Conservation (phyloP, 306 rosid genomes). For the Lablab purpureus region DNA sequence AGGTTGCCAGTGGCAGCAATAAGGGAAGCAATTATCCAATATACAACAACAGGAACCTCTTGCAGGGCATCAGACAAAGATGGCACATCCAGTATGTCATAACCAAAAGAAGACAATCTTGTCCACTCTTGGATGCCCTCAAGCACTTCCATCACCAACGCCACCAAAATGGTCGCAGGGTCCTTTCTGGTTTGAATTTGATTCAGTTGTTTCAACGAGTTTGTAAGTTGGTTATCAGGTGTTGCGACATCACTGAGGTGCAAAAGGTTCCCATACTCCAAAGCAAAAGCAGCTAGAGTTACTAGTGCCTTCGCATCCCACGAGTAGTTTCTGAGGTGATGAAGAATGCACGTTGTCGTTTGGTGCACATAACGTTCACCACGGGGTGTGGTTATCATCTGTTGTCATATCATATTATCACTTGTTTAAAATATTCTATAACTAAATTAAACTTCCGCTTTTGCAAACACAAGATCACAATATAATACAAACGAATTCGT, state of each 20-base stretch:
- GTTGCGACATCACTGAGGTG: constrained; percentile 25
- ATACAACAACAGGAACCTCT: constrained; percentile 49
- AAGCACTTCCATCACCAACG: constrained; percentile 41
- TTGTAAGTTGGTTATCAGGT: constrained; percentile 20
- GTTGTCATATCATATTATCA: background rate
- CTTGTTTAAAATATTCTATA: background rate
- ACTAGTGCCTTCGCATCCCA: constrained; percentile 77
- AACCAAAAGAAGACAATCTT: constrained; percentile 39
- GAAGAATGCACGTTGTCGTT: constrained; percentile 49
- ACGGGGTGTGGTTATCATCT: constrained; percentile 47
- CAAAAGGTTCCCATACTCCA: constrained; percentile 49
- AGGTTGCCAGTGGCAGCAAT: constrained; percentile 36
- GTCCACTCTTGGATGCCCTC: constrained; percentile 51
- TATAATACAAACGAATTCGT: background rate
- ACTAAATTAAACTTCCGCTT: background rate
- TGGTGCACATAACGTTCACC: constrained; percentile 41
- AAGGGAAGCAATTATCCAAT: constrained; percentile 42
- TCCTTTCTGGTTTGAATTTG: constrained; percentile 34
- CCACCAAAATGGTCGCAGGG: background rate
- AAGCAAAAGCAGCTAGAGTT: constrained; percentile 39
- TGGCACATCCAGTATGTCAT: constrained; percentile 47
- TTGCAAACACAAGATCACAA: background rate
- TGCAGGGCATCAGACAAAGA: constrained; percentile 41
- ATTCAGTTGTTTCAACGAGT: constrained; percentile 40
- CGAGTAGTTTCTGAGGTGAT: constrained; percentile 45